These are phyloP conservation scores for Malus hybrid DNA, from an alignment of 331 rosid species.

Conservation along the genomic window DNA sequence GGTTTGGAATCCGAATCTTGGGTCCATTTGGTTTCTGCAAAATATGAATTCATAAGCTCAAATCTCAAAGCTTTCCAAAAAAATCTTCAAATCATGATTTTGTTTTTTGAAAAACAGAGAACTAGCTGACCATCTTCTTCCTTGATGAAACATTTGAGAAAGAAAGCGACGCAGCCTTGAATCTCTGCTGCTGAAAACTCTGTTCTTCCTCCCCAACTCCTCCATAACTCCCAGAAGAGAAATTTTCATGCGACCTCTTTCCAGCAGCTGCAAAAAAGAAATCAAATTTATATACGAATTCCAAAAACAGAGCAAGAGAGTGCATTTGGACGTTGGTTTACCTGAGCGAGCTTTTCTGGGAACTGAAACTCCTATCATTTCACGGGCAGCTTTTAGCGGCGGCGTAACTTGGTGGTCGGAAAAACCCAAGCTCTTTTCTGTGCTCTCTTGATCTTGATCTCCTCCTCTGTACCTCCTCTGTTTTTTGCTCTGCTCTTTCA, in stretches of 20 bases:
- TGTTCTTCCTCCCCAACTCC: conserved; percentile 28
- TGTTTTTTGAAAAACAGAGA: not conserved
- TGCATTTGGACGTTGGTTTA: not conserved
- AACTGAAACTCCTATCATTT: conserved; percentile 48
- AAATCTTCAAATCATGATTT: no score
- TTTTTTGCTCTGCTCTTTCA: not conserved
- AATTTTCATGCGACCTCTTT: conserved; percentile 43
- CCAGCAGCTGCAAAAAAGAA: conserved; percentile 41
- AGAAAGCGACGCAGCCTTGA: conserved; percentile 30
- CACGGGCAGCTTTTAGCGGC: conserved; percentile 25
- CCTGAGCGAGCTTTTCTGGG: conserved; percentile 91
- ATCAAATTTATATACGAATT: not conserved
- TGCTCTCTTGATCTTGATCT: conserved; percentile 23
- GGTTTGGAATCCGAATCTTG: conserved; percentile 19
- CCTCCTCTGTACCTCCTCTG: conserved; percentile 43
- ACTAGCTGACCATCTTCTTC: conserved; percentile 41
- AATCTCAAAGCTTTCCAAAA: not conserved
- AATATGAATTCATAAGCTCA: not conserved
- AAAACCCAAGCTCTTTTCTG: conserved; percentile 10
- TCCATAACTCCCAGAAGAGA: conserved; percentile 27
- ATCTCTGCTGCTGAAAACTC: conserved; percentile 25
- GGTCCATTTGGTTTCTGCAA: conserved; percentile 40
- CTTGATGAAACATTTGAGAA: conserved; percentile 22
- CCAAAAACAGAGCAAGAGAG: not conserved
- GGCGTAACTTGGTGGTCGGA: conserved; percentile 7